phyloP scores from a whole-genome alignment of 768 basidiomycete species.

The Calocybe cyanea region DNA sequence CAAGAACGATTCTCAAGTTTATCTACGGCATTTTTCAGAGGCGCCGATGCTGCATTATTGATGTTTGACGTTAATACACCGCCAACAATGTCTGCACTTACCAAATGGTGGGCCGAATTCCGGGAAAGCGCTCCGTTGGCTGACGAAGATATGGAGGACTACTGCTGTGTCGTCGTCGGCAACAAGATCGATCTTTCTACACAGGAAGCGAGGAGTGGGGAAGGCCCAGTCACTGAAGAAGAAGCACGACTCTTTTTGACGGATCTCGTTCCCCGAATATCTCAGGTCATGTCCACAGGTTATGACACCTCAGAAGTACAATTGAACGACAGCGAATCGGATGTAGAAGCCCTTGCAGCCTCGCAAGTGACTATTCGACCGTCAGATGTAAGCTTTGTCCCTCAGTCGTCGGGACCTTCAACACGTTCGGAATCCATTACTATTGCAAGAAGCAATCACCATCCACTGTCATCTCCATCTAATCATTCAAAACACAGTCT shows the following conservation, averaged over 20 bases:
- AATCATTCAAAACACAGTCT: slow-evolving; percentile 26
- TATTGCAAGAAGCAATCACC: slow-evolving; percentile 25
- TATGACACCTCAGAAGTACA: slow-evolving; percentile 5
- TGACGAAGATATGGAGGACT: slow-evolving; percentile 56
- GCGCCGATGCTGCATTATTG: slow-evolving; percentile 77
- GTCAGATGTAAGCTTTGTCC: slow-evolving; percentile 12
- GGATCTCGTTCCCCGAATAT: slow-evolving; percentile 47
- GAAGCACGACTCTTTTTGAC: slow-evolving; percentile 51
- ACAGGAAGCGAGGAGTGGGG: slow-evolving; percentile 13
- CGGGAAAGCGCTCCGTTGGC: slow-evolving; percentile 58
- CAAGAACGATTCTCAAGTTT: slow-evolving; percentile 86
- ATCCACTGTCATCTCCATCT: slow-evolving; percentile 22
- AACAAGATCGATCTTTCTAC: slow-evolving; percentile 69
- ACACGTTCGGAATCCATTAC: slow-evolving; percentile 20
- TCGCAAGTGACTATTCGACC: slow-evolving; percentile 20
- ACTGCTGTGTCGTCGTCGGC: slow-evolving; percentile 73
- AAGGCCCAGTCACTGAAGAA: slow-evolving; percentile 24
- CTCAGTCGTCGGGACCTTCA: slow-evolving; percentile 4
- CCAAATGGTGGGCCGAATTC: slow-evolving; percentile 81
- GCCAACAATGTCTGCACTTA: slow-evolving; percentile 53
- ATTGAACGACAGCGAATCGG: too few relatives aligned
- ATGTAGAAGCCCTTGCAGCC: slow-evolving; percentile 18
- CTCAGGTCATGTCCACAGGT: slow-evolving; percentile 13
- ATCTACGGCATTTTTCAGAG: slow-evolving; percentile 80
- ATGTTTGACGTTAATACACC: slow-evolving; percentile 77